Evolutionary conservation across 2,329 filamentous ascomycete genomes (phyloP), one percentile per base, ranked within the genome.

Genomic region (Monilinia vaccinii-corymbosi): DNA sequence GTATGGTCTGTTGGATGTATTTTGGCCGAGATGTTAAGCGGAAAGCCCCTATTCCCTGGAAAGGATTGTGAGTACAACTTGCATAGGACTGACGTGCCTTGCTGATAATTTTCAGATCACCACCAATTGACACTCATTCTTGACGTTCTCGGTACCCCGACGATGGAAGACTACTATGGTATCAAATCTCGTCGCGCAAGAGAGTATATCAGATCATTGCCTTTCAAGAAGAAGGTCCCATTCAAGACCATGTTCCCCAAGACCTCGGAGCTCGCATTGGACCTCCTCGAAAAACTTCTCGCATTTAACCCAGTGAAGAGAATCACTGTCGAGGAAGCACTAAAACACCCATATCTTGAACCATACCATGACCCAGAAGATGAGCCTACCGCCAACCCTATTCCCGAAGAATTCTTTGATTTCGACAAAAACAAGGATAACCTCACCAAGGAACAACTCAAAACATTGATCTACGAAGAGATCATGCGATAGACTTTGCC

Each of bases 381-480:
- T 73, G 94, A 99, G 81, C 94, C 94, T 53, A 97, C 91, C 14
- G 94, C 94, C 21, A 89, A 92, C 47, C 92, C 94, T 25, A 99
- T 99, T 71, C 94, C 94, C 25, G 93, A 97, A 75, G 93, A 96
- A 74, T 99, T 99, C 81, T 99, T 99, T 74, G 94, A 99, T 76
- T 99, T 99, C 75, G 94, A 99, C 77, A 97, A 97, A 83, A 96
- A 97, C 81, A 99, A 99, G 85, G 94, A 99, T 75, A 94, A 88
- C 71, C 78, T 99, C 72, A 97, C 89, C 80, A 99, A 99, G 79
- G 94, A 99, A 78, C 91, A 99, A 77, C 77, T 99, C 75, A 97
- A 97, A 81, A 83, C 94, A 72, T 81, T 99, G 73, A 99, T 99
- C 76, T 99, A 93, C 77, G 86, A 97, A 74, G 94, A 99, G 79